A percentile compares a stretch with the other conserved stretches of the same genome.
Evolutionary conservation across 2,329 filamentous ascomycete genomes (phyloP).

Genomic region (Podosphaera leucotricha): DNA sequence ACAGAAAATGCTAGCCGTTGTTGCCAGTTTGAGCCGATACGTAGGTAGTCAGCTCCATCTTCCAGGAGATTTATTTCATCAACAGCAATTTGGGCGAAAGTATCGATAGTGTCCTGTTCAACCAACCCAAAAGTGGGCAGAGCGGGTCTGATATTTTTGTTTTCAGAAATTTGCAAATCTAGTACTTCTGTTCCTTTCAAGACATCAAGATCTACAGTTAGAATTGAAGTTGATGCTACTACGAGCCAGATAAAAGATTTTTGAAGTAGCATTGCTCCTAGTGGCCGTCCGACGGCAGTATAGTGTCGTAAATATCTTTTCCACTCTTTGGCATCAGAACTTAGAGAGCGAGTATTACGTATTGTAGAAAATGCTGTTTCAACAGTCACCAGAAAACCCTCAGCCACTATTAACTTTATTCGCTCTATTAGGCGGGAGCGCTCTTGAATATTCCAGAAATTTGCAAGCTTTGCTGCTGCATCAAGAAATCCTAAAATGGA

Average conservation of each 20-base stretch:
- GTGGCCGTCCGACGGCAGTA: conserved; percentile 49
- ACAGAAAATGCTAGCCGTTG: conserved; percentile 69
- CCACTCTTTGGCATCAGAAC: conserved; percentile 57
- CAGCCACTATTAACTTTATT: conserved; percentile 52
- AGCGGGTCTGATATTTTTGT: conserved; percentile 18
- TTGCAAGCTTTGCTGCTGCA: conserved; percentile 51
- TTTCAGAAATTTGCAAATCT: conserved; percentile 43
- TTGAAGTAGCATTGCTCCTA: conserved; percentile 80
- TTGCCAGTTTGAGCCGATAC: conserved; percentile 65
- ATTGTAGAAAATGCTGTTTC: conserved; percentile 82
- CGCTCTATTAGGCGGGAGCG: conserved; percentile 49
- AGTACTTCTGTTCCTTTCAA: conserved; percentile 42
- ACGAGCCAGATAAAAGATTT: conserved; percentile 72
- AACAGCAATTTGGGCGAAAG: conserved; percentile 46
- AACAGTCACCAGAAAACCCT: conserved; percentile 62
- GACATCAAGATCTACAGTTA: conserved; percentile 37
- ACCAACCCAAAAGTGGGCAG: conserved; percentile 22
- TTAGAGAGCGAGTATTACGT: conserved; percentile 48
- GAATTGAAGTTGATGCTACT: conserved; percentile 51
- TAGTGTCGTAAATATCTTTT: conserved; percentile 70
- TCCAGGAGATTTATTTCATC: conserved; percentile 76
- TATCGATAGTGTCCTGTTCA: conserved; percentile 32
- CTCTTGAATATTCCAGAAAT: conserved; percentile 60
- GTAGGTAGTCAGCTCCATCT: conserved; percentile 71
- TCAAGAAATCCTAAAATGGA: conserved; percentile 81